These are phyloP conservation scores for Neoscytalidium dimidiatum DNA, from an alignment of 2,329 filamentous ascomycete genomes.

Conservation along the genomic window DNA sequence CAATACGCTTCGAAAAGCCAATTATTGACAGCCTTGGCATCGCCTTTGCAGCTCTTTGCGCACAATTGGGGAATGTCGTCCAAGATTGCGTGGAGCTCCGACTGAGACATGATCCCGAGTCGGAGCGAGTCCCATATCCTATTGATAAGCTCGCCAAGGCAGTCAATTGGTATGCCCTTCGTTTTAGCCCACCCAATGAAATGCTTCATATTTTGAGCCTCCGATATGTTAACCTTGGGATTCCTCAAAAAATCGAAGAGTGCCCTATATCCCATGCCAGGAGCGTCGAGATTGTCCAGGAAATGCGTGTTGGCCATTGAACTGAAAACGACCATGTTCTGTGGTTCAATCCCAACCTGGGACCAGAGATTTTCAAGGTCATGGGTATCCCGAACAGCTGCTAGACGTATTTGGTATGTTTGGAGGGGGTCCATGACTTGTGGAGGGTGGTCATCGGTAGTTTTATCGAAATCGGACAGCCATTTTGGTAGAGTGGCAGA, in stretches of 20 bases:
- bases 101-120: background rate
- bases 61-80: background rate
- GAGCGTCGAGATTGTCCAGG: background rate
- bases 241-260: constrained; percentile 4
- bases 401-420: background rate
- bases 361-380: background rate
- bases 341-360: background rate
- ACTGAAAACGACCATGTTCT: background rate
- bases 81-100: background rate
- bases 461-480: background rate
- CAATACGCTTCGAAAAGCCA: constrained; percentile 9
- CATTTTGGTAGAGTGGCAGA: background rate
- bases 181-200: background rate
- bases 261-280: background rate
- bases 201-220: background rate
- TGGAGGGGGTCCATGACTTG: background rate
- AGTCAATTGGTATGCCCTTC: background rate
- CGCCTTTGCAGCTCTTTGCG: background rate
- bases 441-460: background rate
- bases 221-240: background rate
- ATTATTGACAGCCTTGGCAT: background rate
- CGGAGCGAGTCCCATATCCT: background rate
- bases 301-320: constrained; percentile 15
- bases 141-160: background rate
- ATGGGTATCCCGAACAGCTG: background rate